A percentile compares a stretch with the other conserved stretches of the same genome.
phyloP scores from a whole-genome alignment of 108 stramenopile genomes.

The Skeletonema grethae region DNA sequence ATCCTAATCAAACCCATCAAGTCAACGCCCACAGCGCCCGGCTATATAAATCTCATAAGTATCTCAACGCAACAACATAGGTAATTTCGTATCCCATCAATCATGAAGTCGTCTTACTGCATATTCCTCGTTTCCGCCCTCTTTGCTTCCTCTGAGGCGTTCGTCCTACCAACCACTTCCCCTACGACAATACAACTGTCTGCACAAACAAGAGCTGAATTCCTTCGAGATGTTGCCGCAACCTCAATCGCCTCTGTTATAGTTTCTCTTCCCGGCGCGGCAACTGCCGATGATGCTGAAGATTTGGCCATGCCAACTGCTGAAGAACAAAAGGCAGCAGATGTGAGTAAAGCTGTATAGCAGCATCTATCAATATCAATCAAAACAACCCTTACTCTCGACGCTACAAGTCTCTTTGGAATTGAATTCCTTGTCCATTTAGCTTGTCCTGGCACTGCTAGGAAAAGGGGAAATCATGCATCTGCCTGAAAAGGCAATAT shows the following conservation, averaged over 20 bases:
- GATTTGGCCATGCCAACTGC: constrained; percentile 77
- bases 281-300: constrained; percentile 43
- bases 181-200: neutral
- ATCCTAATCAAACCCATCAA: no score
- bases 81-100: no score
- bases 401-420: constrained; percentile 53
- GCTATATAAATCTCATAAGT: no score
- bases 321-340: constrained; percentile 54
- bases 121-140: neutral
- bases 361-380: neutral
- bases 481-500: constrained; percentile 37
- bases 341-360: constrained; percentile 47
- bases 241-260: constrained; percentile 21
- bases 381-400: constrained; percentile 53
- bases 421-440: constrained; percentile 29
- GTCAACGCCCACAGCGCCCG: no score
- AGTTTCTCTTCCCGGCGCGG: constrained; percentile 5
- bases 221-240: neutral
- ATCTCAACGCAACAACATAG: no score
- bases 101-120: neutral
- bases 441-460: constrained; percentile 30
- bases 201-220: neutral
- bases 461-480: constrained; percentile 45
- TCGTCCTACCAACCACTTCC: neutral
- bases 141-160: neutral